A percentile compares a stretch with the other conserved stretches of the same genome.
Evolutionary conservation across 768 basidiomycete genomes (phyloP).

Genomic region (Psilocybe cyanescens): DNA sequence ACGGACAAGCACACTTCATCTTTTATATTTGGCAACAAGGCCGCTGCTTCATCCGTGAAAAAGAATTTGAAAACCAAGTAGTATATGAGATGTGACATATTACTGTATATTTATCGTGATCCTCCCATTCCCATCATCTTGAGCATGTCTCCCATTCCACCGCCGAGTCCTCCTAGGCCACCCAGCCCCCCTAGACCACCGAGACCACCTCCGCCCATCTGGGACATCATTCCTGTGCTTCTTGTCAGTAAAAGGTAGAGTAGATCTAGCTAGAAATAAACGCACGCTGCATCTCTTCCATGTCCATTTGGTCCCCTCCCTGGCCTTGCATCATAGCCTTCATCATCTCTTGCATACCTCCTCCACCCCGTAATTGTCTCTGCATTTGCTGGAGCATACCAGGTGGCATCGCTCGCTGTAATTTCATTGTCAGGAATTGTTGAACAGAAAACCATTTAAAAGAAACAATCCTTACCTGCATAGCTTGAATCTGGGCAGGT

Average conservation of each 20-base stretch:
- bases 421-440: not conserved
- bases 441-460: not conserved
- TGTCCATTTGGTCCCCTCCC: conserved; percentile 86
- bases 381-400: conserved; percentile 96
- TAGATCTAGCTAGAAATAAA: conserved; percentile 6
- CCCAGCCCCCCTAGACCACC: conserved; percentile 59
- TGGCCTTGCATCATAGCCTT: conserved; percentile 96
- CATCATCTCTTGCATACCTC: conserved; percentile 98
- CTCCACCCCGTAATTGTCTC: conserved; percentile 75
- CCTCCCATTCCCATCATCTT: conserved; percentile 89
- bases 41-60: conserved; percentile 65
- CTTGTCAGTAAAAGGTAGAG: conserved; percentile 5
- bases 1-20: conserved; percentile 82
- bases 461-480: conserved; percentile 65
- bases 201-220: conserved; percentile 78
- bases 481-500: conserved; percentile 91
- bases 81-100: conserved; percentile 20
- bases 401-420: conserved; percentile 88
- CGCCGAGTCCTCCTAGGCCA: conserved; percentile 60
- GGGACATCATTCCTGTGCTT: conserved; percentile 81
- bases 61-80: conserved; percentile 55
- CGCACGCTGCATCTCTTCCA: conserved; percentile 94
- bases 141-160: conserved; percentile 74
- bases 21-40: conserved; percentile 80
- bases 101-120: conserved; percentile 26